Base-by-base conservation (phyloP, 495 filamentous ascomycete genomes). In the Ramalina intermedia region DNA sequence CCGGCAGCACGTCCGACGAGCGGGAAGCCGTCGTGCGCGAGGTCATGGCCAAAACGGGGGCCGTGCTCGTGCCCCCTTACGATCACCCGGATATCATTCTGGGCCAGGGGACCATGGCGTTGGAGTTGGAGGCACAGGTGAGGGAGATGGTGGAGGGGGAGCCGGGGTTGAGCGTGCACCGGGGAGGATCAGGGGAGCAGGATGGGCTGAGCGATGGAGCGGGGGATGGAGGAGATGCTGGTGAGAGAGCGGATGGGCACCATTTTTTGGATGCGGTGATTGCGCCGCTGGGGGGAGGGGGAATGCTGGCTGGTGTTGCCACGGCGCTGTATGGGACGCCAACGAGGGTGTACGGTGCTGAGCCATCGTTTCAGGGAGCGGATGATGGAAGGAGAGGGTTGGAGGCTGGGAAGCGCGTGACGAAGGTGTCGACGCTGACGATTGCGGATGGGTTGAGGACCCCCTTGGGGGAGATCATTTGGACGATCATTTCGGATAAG, bases 371-470 rank as follows among this genome's bases (percentile, higher is more conserved):
- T 63, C 63, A 91, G 55, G 87, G 84, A 47, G 90, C 80, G 5
- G 86, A 96, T 66, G 91, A 96, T 67, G 79, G 73, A 37, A 70
- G 74, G 37, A 66, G 84, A 1, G 87, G 85, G 0, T 67, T 93
- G 29, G 69, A 69, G 49, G 64, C 71, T 0, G 76, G 78, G 14
- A 49, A 68, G 50, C 71, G 88, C 26, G 71, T 96, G 20, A 62
- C 71, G 46, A 61, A 50, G 0, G 90, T 96, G 4, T 75, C 72
- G 46, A 79, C 80, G 8, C 61, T 90, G 42, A 96, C 91, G 0
- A 83, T 96, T 43, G 91, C 87, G 2, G 91, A 98, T 63, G 91
- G 91, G 4, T 58, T 98, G 60, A 68, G 91, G 8, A 95, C 89
- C 27, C 85, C 87, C 0, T 74, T 96, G 3, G 91, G 89, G 1